These are phyloP conservation scores for Vitis amurensis DNA, from an alignment of 164 flowering plant genomes.

Conservation along the genomic window DNA sequence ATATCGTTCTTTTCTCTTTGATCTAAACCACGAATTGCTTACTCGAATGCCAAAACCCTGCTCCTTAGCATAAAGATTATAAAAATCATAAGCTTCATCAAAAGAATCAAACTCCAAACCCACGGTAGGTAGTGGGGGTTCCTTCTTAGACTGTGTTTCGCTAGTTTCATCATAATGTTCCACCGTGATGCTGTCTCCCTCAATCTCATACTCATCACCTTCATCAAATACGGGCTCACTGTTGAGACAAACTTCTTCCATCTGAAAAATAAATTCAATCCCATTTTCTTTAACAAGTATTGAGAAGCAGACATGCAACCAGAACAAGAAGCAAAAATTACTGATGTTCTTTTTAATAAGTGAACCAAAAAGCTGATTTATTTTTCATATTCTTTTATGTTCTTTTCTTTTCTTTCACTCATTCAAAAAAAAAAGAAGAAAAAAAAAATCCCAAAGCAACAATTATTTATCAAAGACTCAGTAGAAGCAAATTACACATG, in stretches of 20 bases:
- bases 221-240: constrained; percentile 43
- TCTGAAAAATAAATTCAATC: constrained; percentile 18
- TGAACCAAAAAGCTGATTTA: too few species aligned
- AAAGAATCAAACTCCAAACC: constrained; percentile 51
- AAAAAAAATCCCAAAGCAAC: not conserved
- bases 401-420: too few species aligned
- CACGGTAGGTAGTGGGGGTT: constrained; percentile 28
- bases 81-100: constrained; percentile 45
- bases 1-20: constrained; percentile 42
- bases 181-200: constrained; percentile 19
- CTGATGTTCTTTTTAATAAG: too few species aligned
- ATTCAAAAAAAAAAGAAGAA: not conserved
- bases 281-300: too few species aligned
- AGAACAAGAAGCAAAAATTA: too few species aligned
- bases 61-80: constrained; percentile 40
- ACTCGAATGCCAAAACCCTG: constrained; percentile 51
- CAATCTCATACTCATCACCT: constrained; percentile 27
- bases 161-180: constrained; percentile 19
- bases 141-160: constrained; percentile 16
- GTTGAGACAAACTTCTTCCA: constrained; percentile 51
- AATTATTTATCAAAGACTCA: too few species aligned
- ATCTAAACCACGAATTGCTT: constrained; percentile 49
- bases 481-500: too few species aligned
- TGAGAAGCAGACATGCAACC: too few species aligned
- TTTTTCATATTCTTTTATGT: too few species aligned